Evolutionary conservation across 2,329 filamentous ascomycete genomes (phyloP), one percentile per base, ranked within the genome.

Genomic region (Beauveria australis): DNA sequence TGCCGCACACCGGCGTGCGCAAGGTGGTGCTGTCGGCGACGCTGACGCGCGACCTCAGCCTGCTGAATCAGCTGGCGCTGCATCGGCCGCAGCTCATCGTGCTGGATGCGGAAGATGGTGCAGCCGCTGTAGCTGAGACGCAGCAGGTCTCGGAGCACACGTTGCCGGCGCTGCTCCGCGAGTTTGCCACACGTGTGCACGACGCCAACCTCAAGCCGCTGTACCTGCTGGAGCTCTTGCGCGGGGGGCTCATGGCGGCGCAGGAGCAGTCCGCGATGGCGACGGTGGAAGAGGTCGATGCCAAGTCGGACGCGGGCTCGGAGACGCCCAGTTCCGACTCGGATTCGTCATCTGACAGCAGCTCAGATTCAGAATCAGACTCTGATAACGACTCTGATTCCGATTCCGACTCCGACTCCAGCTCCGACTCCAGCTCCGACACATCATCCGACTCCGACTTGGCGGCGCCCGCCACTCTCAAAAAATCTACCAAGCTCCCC

Each of bases 21-120:
- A 97, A 97, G 74, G 81, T 97, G 19, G 82, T 97, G 57, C 81
- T 97, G 3, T 96, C 91, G 71, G 94, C 93, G 6, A 97, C 93
- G 0, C 91, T 97, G 85, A 96, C 92, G 1, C 83, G 86, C 61
- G 92, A 97, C 69, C 77, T 96, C 53, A 89, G 89, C 41, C 87
- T 94, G 63, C 77, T 97, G 22, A 88, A 84, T 60, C 87, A 85
- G 0, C 74, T 97, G 43, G 88, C 83, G 62, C 78, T 97, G 33
- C 79, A 81, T 30, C 81, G 89, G 57, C 93, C 94, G 3, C 88
- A 83, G 62, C 76, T 97, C 52, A 81, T 97, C 0, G 82, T 91
- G 1, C 80, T 96, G 16, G 88, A 92, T 63, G 84, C 82, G 33
- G 69, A 73, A 40, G 69, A 68, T 1, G 68, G 71, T 83, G 58